Conservation (phyloP, 2,329 filamentous ascomycete genomes). For the Tolypocladium amazonense region DNA sequence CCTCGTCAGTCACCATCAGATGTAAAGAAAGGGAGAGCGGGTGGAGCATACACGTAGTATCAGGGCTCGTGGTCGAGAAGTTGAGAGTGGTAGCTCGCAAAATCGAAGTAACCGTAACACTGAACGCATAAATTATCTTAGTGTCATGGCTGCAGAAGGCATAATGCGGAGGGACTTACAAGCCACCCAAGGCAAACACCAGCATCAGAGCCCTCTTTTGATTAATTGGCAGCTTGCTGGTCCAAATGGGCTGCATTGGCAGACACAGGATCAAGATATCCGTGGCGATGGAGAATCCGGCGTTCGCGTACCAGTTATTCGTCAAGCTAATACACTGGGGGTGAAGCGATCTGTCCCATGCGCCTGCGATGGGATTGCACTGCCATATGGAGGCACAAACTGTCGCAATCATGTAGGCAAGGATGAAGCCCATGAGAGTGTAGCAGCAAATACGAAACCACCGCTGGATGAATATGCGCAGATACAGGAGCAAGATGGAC, state of each 20-base stretch:
- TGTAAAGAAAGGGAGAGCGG: background rate
- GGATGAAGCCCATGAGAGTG: constrained; percentile 28
- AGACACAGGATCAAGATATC: constrained; percentile 35
- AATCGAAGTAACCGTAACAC: constrained; percentile 30
- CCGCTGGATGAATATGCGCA: constrained; percentile 38
- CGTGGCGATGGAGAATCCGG: constrained; percentile 33
- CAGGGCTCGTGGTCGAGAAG: constrained; percentile 25
- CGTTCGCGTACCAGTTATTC: constrained; percentile 38
- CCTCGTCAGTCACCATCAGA: background rate
- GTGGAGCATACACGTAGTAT: constrained; percentile 23
- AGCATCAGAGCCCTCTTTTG: constrained; percentile 30
- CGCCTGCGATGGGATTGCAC: constrained; percentile 34
- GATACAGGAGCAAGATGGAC: constrained; percentile 42
- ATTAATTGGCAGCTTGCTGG: constrained; percentile 27
- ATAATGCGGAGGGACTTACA: constrained; percentile 19
- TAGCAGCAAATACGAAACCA: constrained; percentile 34
- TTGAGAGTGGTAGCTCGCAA: constrained; percentile 28
- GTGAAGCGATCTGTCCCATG: constrained; percentile 31
- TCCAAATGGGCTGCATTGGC: constrained; percentile 35
- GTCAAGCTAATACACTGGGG: constrained; percentile 35
- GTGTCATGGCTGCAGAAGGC: background rate
- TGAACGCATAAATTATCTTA: constrained; percentile 2
- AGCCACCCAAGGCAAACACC: constrained; percentile 30
- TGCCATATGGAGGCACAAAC: constrained; percentile 36
- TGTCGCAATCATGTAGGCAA: constrained; percentile 34